phyloP scores from a whole-genome alignment of 768 basidiomycete genomes.

The Kwoniella mangroviensis region DNA sequence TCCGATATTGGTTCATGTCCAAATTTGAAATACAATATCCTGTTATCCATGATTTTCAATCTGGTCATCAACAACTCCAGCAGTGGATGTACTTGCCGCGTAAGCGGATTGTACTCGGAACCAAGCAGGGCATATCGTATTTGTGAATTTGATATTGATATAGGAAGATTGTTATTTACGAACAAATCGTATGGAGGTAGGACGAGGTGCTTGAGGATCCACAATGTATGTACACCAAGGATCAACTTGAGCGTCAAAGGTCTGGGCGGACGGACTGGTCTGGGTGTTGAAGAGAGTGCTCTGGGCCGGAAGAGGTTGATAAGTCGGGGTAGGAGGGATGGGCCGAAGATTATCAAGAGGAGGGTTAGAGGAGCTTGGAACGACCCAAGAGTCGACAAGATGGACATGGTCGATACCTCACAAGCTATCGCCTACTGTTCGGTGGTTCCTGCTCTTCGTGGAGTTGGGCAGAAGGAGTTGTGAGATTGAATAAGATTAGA shows the following conservation, averaged over 20 bases:
- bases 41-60: constrained; percentile 40
- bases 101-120: neutral
- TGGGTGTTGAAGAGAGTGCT: constrained; percentile 12
- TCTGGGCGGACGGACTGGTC: constrained; percentile 4
- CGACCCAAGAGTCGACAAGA: constrained; percentile 24
- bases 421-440: neutral
- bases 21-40: constrained; percentile 43
- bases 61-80: constrained; percentile 38
- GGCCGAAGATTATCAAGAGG: constrained; percentile 37
- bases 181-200: constrained; percentile 48
- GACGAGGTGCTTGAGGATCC: constrained; percentile 32
- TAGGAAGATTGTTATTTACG: constrained; percentile 35
- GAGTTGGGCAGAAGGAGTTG: too few relatives aligned
- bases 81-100: constrained; percentile 9
- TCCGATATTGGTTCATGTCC: constrained; percentile 37
- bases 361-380: constrained; percentile 37
- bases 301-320: constrained; percentile 19
- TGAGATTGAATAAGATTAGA: neutral
- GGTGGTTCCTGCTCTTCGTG: too few relatives aligned
- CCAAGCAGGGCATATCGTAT: constrained; percentile 32
- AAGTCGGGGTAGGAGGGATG: constrained; percentile 34
- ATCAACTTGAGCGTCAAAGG: constrained; percentile 29
- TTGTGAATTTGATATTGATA: constrained; percentile 27
- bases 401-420: constrained; percentile 4
- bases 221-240: constrained; percentile 35